A percentile compares a stretch with the other conserved stretches of the same genome.
These are phyloP conservation scores for Dipteronia dyeriana DNA, from an alignment of 345 rosid species.

Conservation along the genomic window DNA sequence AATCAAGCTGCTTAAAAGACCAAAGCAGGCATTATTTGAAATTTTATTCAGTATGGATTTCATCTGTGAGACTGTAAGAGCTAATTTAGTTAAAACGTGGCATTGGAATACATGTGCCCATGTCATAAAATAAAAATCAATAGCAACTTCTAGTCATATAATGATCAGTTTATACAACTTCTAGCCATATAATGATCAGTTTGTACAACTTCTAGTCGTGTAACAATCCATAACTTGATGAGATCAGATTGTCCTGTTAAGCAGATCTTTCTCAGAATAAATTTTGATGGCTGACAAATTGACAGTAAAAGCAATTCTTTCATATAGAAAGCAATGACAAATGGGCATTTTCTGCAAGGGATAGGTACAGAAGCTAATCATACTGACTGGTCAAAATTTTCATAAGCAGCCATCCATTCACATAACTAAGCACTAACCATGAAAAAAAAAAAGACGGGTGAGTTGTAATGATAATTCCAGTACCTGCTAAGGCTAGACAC, in stretches of 20 bases:
- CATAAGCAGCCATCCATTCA: background rate
- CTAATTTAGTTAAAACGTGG: background rate
- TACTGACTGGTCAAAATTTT: too few species aligned
- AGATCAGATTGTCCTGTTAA: background rate
- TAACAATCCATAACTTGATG: background rate
- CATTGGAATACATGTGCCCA: background rate
- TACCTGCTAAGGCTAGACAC: constrained; percentile 99
- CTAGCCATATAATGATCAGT: background rate
- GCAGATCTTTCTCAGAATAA: background rate
- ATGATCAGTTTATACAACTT: background rate
- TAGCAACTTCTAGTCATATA: background rate
- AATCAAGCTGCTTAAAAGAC: background rate
- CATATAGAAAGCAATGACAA: background rate
- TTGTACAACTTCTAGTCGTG: background rate
- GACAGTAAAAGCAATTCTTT: background rate
- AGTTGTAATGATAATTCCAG: background rate
- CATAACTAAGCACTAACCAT: background rate
- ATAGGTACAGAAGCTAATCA: background rate
- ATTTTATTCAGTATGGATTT: background rate
- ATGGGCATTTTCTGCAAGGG: background rate
- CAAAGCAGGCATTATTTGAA: background rate
- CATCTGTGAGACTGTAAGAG: background rate
- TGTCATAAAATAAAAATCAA: background rate
- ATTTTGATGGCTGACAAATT: background rate
- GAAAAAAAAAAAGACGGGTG: background rate